Base-by-base conservation (phyloP, 805 yeast genomes). In the Metschnikowia lochheadii region DNA sequence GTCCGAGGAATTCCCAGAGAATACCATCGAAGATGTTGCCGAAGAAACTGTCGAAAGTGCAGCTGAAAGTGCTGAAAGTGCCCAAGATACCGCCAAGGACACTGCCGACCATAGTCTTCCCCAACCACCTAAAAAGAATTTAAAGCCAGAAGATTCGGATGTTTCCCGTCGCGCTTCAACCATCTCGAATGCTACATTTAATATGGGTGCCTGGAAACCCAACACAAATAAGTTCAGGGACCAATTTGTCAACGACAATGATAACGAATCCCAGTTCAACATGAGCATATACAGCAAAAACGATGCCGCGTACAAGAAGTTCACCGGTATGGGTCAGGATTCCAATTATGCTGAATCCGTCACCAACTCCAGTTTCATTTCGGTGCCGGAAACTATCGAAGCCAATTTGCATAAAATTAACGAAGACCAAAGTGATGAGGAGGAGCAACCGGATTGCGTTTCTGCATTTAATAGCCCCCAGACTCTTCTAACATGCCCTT, bases 151-250 rank as follows among this genome's bases (percentile, higher is more conserved):
- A 15, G 11, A 15, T 5, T 44, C 35, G 15, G 64, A 56, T 20
- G 23, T 64, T 3, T 40, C 57, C 4, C 61, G 76, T 50, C 56
- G 75, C 47, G 67, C 56, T 10, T 72, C 77, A 1, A 65, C 74
- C 8, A 62, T 64, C 62, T 51, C 56, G 21, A 50, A 45, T 8
- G 47, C 46, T n/a, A 73, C 72, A 2, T 63, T 79, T 40, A 76
- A 71, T 50, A 67, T 79, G 67, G 83, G 83, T 2, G 67, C 67
- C 26, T 82, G 87, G 87, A 76, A 74, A 59, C 86, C 86, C 2
- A 78, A 82, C 57, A 81, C 85, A 7, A 70, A 67, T 32, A 68
- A 67, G 37, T 78, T 63, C 59, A 66, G 83, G 47, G 81, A 77
- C 51, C 75, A 73, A 47, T 78, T 78, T 49, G 77, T 78, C 39